Evolutionary conservation across 2,329 filamentous ascomycete genomes (phyloP).

Genomic region (Chrysoporthe austroafricana): DNA sequence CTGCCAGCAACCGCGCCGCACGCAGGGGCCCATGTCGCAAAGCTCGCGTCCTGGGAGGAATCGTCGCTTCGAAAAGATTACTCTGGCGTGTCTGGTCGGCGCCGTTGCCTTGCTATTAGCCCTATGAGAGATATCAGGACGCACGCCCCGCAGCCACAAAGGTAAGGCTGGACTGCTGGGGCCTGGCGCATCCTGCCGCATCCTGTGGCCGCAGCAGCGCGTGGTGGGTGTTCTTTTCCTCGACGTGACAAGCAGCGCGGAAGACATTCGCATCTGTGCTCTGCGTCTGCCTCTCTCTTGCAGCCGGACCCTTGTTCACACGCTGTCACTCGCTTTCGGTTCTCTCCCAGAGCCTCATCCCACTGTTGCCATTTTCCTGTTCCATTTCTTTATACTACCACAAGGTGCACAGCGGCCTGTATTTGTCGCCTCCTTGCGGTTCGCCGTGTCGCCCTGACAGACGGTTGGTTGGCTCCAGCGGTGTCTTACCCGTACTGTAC

Average conservation of each 20-base stretch:
- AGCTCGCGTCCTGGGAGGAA: neutral
- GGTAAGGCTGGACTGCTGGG: neutral
- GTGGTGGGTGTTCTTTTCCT: too few species aligned
- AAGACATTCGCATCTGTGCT: neutral
- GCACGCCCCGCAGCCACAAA: neutral
- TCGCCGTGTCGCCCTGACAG: neutral
- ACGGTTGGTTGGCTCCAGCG: neutral
- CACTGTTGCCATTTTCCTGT: neutral
- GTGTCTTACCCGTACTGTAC: neutral
- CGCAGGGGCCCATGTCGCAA: neutral
- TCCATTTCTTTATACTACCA: neutral
- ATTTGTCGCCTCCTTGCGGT: neutral
- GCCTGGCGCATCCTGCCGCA: neutral
- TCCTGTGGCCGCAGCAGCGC: neutral
- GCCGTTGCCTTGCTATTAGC: neutral
- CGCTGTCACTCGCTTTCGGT: neutral
- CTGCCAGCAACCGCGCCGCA: neutral
- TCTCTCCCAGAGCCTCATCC: neutral
- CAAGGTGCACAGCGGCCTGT: neutral
- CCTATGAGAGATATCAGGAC: neutral
- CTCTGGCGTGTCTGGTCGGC: too few species aligned
- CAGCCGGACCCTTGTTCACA: slow-evolving; percentile 4
- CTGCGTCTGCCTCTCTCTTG: neutral
- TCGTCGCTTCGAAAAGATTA: neutral
- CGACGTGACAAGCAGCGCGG: neutral